phyloP scores from a whole-genome alignment of 2,329 filamentous ascomycete genomes.

The Tolypocladium amazonense region DNA sequence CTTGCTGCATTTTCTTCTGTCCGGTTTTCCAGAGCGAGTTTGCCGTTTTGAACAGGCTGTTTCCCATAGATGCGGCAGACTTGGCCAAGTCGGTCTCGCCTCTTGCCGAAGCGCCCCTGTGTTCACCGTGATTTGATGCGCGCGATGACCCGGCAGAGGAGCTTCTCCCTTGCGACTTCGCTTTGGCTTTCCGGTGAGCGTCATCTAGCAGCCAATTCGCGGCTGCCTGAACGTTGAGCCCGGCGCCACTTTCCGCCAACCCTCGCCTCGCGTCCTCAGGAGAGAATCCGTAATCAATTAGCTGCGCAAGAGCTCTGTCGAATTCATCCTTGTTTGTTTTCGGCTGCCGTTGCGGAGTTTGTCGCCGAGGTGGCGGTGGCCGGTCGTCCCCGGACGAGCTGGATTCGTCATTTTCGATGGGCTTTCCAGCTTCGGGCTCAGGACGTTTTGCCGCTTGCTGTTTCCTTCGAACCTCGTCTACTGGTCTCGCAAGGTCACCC shows the following conservation, averaged over 20 bases:
- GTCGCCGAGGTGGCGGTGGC: constrained; percentile 9
- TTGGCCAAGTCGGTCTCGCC: constrained; percentile 67
- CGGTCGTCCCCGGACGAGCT: constrained; percentile 33
- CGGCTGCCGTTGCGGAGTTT: constrained; percentile 11
- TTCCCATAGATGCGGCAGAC: constrained; percentile 72
- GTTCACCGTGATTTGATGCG: background rate
- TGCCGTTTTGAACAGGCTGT: constrained; percentile 80
- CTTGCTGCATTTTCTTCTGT: constrained; percentile 86
- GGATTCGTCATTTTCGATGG: constrained; percentile 39
- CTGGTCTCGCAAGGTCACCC: constrained; percentile 52
- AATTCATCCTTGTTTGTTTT: constrained; percentile 31
- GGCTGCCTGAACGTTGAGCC: constrained; percentile 72
- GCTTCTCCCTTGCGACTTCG: constrained; percentile 50
- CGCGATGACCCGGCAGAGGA: constrained; percentile 14
- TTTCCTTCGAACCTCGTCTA: constrained; percentile 49
- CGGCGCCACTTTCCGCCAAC: constrained; percentile 68
- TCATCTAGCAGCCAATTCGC: constrained; percentile 86
- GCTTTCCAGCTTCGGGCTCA: constrained; percentile 36
- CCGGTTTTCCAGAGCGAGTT: constrained; percentile 93
- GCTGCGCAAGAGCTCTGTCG: constrained; percentile 73
- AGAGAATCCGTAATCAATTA: constrained; percentile 92
- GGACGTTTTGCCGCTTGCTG: constrained; percentile 23
- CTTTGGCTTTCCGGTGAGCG: constrained; percentile 73
- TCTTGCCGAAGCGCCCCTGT: constrained; percentile 40
- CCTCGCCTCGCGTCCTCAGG: constrained; percentile 73